Percentiles rank a stretch among this genome's conserved stretches.
Conservation (phyloP, 352 stramenopile genomes). For the Blastocystis sp. region DNA sequence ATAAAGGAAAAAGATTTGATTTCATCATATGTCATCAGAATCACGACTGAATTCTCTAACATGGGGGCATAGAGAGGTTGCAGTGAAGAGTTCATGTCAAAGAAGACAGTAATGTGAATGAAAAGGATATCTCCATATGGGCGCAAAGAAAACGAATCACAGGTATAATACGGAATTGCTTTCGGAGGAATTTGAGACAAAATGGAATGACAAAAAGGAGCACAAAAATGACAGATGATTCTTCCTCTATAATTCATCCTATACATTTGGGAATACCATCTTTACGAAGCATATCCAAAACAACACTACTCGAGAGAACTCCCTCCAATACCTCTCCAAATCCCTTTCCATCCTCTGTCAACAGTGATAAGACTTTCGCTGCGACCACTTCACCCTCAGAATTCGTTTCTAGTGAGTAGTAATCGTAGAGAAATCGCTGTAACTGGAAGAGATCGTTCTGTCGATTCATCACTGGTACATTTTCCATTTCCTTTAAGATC, state of each 20-base stretch:
- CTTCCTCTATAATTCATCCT: no score
- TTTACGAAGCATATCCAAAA: background rate
- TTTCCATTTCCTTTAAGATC: background rate
- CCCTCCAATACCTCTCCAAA: constrained; percentile 5
- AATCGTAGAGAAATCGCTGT: constrained; percentile 9
- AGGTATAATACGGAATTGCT: background rate
- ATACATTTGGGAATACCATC: constrained; percentile 1
- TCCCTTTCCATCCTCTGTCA: background rate
- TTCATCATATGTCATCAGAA: constrained; percentile 38
- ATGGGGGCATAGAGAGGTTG: constrained; percentile 29
- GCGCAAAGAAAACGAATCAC: constrained; percentile 21
- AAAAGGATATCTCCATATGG: constrained; percentile 2
- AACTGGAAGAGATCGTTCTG: background rate
- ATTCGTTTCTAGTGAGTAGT: background rate
- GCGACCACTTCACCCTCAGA: background rate
- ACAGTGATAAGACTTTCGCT: background rate
- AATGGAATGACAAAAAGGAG: constrained; percentile 20
- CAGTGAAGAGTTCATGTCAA: constrained; percentile 14
- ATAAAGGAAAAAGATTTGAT: constrained; percentile 51
- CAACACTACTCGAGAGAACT: background rate
- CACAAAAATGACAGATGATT: constrained; percentile 19
- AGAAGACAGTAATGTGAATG: background rate
- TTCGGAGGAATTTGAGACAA: background rate
- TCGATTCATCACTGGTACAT: background rate
- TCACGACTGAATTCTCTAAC: constrained; percentile 20